Evolutionary conservation across 2,329 filamentous ascomycete genomes (phyloP).

Genomic region (Neocucurbitaria cava): DNA sequence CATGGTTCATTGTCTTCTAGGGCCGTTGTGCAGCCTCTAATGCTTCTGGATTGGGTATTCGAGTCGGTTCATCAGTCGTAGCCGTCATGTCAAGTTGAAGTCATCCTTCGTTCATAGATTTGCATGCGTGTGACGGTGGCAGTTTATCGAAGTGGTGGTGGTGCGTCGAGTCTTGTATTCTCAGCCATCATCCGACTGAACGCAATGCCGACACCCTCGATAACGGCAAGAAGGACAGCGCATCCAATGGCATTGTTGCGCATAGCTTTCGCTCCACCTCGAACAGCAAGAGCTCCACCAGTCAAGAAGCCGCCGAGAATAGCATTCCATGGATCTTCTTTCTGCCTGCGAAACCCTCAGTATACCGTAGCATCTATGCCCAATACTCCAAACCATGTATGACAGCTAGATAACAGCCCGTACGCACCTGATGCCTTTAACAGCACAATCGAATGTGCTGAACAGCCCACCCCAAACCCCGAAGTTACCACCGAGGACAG

Average conservation of each 20-base stretch:
- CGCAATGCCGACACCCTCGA: conserved; percentile 95
- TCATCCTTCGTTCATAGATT: background rate
- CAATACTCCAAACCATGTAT: background rate
- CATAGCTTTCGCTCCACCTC: conserved; percentile 89
- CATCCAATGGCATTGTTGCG: conserved; percentile 96
- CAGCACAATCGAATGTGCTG: conserved; percentile 92
- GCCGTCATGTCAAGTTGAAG: background rate
- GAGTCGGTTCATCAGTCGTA: background rate
- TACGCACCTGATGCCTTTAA: conserved; percentile 74
- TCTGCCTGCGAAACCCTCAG: conserved; percentile 60
- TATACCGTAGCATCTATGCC: background rate
- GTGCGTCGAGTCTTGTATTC: conserved; percentile 76
- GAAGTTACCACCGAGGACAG: conserved; percentile 95
- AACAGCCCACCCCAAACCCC: conserved; percentile 97
- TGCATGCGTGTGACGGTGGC: background rate
- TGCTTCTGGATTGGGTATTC: background rate
- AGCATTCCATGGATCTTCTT: conserved; percentile 98
- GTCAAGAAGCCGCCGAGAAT: conserved; percentile 98
- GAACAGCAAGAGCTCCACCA: conserved; percentile 80
- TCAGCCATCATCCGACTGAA: conserved; percentile 93
- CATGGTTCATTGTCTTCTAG: background rate
- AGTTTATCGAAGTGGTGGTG: conserved; percentile 46
- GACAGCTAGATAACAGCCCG: background rate
- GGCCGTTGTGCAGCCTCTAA: background rate
- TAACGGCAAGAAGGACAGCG: conserved; percentile 89